phyloP scores from a whole-genome alignment of 164 flowering plant genomes.

The Cinnamomum chago region DNA sequence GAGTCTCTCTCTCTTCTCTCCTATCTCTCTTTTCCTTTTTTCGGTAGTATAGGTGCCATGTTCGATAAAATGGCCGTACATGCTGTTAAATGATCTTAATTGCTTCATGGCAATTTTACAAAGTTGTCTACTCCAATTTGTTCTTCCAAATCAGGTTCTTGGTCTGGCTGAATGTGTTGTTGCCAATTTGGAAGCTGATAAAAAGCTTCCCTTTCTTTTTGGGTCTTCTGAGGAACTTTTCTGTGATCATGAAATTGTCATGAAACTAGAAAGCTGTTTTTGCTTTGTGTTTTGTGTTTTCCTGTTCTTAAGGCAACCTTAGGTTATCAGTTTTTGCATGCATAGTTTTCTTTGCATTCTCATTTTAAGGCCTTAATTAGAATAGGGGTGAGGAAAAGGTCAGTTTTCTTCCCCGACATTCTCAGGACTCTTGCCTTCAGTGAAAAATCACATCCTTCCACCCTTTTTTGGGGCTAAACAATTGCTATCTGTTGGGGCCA shows the following conservation, averaged over 20 bases:
- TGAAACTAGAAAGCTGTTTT: too few species aligned
- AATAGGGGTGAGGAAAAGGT: neutral
- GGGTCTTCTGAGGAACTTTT: too few species aligned
- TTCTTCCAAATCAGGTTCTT: neutral
- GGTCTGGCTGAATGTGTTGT: neutral
- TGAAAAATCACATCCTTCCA: neutral
- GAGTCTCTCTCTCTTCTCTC: conserved; percentile 15
- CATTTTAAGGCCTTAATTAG: neutral
- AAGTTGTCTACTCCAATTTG: neutral
- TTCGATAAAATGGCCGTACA: neutral
- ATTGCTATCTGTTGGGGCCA: neutral
- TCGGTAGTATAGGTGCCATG: neutral
- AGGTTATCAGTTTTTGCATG: neutral
- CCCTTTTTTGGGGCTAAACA: neutral
- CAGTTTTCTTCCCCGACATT: too few species aligned
- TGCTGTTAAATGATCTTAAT: neutral
- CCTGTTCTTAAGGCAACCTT: too few species aligned
- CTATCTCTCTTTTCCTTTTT: neutral
- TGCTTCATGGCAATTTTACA: neutral
- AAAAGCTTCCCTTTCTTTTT: neutral
- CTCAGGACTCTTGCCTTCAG: neutral
- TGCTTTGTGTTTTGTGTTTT: too few species aligned
- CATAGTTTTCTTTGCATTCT: too few species aligned
- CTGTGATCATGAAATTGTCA: too few species aligned
- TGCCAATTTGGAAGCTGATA: neutral